These are phyloP conservation scores for Ustilago bromivora DNA, from an alignment of 1,284 basidiomycete genomes.

Conservation along the genomic window DNA sequence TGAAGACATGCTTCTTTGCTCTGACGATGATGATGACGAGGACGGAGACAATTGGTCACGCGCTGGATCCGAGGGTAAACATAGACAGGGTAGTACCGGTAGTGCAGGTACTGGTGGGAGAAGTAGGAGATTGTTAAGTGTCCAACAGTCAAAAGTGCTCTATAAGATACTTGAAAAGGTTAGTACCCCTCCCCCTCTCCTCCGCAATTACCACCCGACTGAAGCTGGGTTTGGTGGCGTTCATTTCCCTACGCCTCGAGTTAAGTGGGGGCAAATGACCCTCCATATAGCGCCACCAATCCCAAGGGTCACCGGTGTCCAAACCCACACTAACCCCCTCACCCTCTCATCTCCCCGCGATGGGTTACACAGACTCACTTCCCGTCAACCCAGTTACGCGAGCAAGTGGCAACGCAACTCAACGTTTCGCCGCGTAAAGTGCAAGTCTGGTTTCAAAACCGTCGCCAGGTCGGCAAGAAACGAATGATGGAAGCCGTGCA, in stretches of 20 bases:
- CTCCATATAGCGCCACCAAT: background rate
- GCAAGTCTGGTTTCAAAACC: conserved; percentile 54
- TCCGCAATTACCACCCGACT: too few relatives aligned
- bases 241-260: background rate
- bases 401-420: conserved; percentile 51
- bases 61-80: background rate
- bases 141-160: conserved; percentile 55
- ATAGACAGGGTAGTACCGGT: background rate
- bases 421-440: conserved; percentile 59
- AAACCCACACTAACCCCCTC: background rate
- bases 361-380: conserved; percentile 48
- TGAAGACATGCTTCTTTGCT: conserved; percentile 41
- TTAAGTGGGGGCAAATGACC: too few relatives aligned
- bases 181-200: conserved; percentile 2
- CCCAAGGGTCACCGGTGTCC: background rate
- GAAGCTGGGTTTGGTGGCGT: background rate
- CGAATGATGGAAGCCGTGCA: conserved; percentile 43
- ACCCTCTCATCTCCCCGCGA: background rate
- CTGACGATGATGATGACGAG: conserved; percentile 16
- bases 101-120: conserved; percentile 3
- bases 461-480: conserved; percentile 46
- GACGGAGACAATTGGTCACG: conserved; percentile 19
- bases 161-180: conserved; percentile 56
- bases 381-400: conserved; percentile 56
- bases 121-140: conserved; percentile 44